Conservation (phyloP, 225 moss, liverwort and hornwort genomes). For the Ulota crispa region DNA sequence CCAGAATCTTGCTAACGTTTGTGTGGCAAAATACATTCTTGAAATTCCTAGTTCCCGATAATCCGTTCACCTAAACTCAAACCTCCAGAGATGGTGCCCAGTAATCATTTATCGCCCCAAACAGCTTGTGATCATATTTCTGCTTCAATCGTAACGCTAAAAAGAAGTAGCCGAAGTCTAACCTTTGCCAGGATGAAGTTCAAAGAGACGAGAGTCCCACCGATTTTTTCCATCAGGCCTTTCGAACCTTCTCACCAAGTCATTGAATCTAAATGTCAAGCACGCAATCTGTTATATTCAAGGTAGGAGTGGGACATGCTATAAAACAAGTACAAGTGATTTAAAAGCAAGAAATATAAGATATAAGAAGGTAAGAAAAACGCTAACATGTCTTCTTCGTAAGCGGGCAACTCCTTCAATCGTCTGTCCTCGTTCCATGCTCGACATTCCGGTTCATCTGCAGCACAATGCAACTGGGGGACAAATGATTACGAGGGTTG, state of each 20-base stretch:
- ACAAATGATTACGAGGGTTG: conserved; percentile 25
- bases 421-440: conserved; percentile 76
- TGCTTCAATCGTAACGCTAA: background rate
- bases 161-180: conserved; percentile 13
- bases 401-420: conserved; percentile 56
- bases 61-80: background rate
- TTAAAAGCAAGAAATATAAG: conserved; percentile 11
- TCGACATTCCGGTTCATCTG: conserved; percentile 83
- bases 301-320: background rate
- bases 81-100: background rate
- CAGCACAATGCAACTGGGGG: conserved; percentile 87
- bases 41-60: conserved; percentile 2
- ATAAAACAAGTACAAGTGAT: conserved; percentile 9
- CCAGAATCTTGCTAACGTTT: background rate
- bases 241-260: conserved; percentile 90
- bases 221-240: conserved; percentile 95
- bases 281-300: conserved; percentile 23
- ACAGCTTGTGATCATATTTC: background rate
- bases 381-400: conserved; percentile 74
- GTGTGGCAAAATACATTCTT: background rate
- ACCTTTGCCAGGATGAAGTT: conserved; percentile 80
- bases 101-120: background rate
- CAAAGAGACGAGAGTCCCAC: conserved; percentile 97
- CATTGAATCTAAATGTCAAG: conserved; percentile 70
- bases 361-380: background rate